Percentiles rank a stretch among this genome's conserved stretches.
These are phyloP conservation scores for Priceomyces carsonii DNA, from an alignment of 805 yeast species.

Conservation along the genomic window DNA sequence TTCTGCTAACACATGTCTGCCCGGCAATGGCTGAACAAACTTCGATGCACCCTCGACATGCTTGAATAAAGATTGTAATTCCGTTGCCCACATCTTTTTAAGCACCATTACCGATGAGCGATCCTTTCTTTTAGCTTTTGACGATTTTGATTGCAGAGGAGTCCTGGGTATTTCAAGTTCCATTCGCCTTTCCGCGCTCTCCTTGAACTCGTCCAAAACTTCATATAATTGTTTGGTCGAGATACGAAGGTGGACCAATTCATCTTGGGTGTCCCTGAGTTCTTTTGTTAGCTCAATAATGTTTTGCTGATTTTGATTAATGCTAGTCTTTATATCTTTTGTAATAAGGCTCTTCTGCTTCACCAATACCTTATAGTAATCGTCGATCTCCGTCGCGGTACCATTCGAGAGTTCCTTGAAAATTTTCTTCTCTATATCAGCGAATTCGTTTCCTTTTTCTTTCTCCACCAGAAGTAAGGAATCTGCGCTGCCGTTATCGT, in stretches of 20 bases:
- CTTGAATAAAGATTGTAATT: conserved; percentile 66
- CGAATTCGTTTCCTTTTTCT: conserved; percentile 9
- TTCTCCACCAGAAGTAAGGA: conserved; percentile 4
- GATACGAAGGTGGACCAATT: conserved; percentile 60
- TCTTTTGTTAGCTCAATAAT: conserved; percentile 61
- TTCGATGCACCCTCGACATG: conserved; percentile 93
- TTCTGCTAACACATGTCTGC: conserved; percentile 77
- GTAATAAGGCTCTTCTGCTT: conserved; percentile 52
- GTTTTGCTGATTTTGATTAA: conserved; percentile 63
- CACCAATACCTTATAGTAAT: conserved; percentile 56
- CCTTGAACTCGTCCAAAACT: conserved; percentile 57
- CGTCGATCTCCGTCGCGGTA: conserved; percentile 71
- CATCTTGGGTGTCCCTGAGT: conserved; percentile 62
- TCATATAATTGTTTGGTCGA: conserved; percentile 60
- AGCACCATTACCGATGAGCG: conserved; percentile 70
- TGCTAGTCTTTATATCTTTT: conserved; percentile 56
- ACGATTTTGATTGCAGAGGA: background rate
- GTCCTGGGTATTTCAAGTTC: conserved; percentile 35
- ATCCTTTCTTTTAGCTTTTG: conserved; percentile 37
- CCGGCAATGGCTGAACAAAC: conserved; percentile 69
- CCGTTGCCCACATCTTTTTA: conserved; percentile 80
- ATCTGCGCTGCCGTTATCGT: conserved; percentile 4
- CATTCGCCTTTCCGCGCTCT: conserved; percentile 59
- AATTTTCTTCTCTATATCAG: conserved; percentile 18
- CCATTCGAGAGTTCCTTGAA: conserved; percentile 54